A percentile compares a stretch with the other conserved stretches of the same genome.
These are phyloP conservation scores for Colletotrichum graminicola DNA, from an alignment of 2,329 filamentous ascomycete genomes.

Conservation along the genomic window DNA sequence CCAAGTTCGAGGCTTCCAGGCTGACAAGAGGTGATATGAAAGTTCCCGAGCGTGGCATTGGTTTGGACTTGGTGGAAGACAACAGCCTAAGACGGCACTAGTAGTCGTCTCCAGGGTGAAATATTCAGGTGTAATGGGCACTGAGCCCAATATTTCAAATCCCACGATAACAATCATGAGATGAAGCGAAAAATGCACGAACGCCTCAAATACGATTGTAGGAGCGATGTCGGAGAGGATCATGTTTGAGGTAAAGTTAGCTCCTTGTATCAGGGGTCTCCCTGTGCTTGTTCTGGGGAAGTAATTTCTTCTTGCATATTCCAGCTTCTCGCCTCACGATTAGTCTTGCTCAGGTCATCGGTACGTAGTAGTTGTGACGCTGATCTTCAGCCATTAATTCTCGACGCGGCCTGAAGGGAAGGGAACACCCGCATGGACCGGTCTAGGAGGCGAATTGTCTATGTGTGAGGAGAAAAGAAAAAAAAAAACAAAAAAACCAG, in stretches of 20 bases:
- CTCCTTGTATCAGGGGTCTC: background rate
- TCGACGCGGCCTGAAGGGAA: background rate
- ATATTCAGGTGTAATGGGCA: background rate
- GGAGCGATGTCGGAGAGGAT: background rate
- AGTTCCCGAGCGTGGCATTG: background rate
- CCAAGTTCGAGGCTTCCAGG: background rate
- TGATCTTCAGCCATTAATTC: background rate
- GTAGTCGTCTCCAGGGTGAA: background rate
- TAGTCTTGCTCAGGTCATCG: background rate
- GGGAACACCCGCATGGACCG: background rate
- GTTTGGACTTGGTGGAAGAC: background rate
- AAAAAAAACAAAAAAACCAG: background rate
- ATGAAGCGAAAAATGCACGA: background rate
- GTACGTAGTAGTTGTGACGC: background rate
- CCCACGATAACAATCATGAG: background rate
- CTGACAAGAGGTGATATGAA: background rate
- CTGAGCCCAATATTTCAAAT: background rate
- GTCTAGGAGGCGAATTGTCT: background rate
- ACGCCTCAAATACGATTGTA: background rate
- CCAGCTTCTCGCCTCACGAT: background rate
- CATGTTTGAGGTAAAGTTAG: background rate
- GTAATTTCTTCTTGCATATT: slow-evolving; percentile 1
- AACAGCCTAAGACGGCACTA: background rate
- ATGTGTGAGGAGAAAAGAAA: background rate
- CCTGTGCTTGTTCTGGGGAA: background rate